Evolutionary conservation across 371 early-diverging fungal species (phyloP).

Genomic region (Vairimorpha apis): DNA sequence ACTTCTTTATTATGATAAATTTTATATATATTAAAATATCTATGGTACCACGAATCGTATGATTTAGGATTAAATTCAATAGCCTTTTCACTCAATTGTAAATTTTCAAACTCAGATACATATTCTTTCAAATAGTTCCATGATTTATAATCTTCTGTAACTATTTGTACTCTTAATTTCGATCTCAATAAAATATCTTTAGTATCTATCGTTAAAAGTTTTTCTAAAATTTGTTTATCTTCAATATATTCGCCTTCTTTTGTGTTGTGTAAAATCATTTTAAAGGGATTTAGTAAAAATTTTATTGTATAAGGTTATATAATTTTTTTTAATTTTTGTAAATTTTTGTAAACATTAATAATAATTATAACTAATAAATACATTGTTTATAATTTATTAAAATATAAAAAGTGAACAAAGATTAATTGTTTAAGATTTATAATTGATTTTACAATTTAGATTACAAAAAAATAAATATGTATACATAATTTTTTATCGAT

Average conservation of each 20-base stretch:
- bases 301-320: no score
- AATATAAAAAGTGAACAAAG: no score
- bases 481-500: no score
- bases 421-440: no score
- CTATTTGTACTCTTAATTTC: slow-evolving; percentile 39
- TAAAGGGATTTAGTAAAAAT: no score
- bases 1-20: slow-evolving; percentile 7
- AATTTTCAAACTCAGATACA: slow-evolving; percentile 19
- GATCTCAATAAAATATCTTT: slow-evolving; percentile 35
- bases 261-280: slow-evolving; percentile 48
- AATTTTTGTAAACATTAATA: no score
- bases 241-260: slow-evolving; percentile 21
- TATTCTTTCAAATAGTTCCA: slow-evolving; percentile 43
- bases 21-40: slow-evolving; percentile 26
- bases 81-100: slow-evolving; percentile 35
- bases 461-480: no score
- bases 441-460: no score
- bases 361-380: no score
- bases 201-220: slow-evolving; percentile 11
- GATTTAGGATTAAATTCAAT: slow-evolving; percentile 55
- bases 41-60: slow-evolving; percentile 53
- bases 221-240: slow-evolving; percentile 26
- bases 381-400: no score
- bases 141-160: slow-evolving; percentile 56
- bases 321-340: no score